Conservation (phyloP, 306 rosid genomes). For the Purshia tridentata region DNA sequence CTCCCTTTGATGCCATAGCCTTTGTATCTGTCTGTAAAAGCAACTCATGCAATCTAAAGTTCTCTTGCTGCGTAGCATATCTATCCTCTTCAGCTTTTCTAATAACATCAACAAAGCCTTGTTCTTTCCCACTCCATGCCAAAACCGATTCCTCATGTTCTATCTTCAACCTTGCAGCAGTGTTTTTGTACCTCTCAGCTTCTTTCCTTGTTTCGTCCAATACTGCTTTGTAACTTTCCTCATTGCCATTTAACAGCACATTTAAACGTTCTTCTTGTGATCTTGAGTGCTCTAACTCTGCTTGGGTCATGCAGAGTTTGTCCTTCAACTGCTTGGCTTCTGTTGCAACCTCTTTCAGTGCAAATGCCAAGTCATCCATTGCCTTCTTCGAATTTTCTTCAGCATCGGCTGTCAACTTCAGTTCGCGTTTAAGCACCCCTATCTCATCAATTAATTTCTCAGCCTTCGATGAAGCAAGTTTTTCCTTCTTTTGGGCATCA, state of each 20-base stretch:
- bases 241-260: conserved; percentile 29
- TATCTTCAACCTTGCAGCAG: conserved; percentile 60
- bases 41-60: conserved; percentile 29
- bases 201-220: conserved; percentile 57
- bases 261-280: conserved; percentile 55
- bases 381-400: conserved; percentile 82
- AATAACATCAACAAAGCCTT: conserved; percentile 67
- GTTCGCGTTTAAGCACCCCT: conserved; percentile 40
- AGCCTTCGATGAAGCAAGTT: neutral
- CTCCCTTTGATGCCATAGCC: conserved; percentile 54
- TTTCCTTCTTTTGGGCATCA: conserved; percentile 25
- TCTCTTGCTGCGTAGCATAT: conserved; percentile 44
- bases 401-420: conserved; percentile 53
- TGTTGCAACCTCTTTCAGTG: conserved; percentile 79
- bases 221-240: conserved; percentile 45
- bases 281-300: conserved; percentile 58
- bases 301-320: conserved; percentile 36
- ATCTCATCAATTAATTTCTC: conserved; percentile 38
- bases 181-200: conserved; percentile 56
- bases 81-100: conserved; percentile 71
- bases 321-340: conserved; percentile 66
- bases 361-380: conserved; percentile 83
- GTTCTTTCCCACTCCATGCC: conserved; percentile 79
- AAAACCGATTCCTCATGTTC: conserved; percentile 79
- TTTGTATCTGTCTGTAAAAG: conserved; percentile 41